Evolutionary conservation across 768 basidiomycete species (phyloP).

Genomic region (Mycena capillaripes): DNA sequence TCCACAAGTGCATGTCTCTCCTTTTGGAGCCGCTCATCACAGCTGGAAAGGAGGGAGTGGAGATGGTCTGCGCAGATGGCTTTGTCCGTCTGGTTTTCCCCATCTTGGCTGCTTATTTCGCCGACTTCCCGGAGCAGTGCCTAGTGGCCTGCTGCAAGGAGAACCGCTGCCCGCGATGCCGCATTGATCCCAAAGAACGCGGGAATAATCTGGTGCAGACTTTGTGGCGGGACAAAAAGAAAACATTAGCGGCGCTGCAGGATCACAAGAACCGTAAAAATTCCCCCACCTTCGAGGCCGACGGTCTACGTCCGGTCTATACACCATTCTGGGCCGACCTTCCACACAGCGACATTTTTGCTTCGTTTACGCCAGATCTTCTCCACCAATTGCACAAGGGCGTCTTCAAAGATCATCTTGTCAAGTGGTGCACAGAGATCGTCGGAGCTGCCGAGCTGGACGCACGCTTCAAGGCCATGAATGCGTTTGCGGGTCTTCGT

Average conservation of each 20-base stretch:
- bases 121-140: slow-evolving; percentile 41
- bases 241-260: not conserved
- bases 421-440: not conserved
- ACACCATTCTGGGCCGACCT: not conserved
- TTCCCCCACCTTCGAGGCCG: not conserved
- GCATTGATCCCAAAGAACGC: not conserved
- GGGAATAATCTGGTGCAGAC: not conserved
- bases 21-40: slow-evolving; percentile 38
- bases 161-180: not conserved
- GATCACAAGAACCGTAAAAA: not conserved
- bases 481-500: not conserved
- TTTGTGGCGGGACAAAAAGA: not conserved
- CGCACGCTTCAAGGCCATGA: slow-evolving; percentile 3
- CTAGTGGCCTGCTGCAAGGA: slow-evolving; percentile 32
- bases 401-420: slow-evolving; percentile 1
- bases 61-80: not conserved
- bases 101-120: not conserved
- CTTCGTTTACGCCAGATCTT: not conserved
- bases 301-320: not conserved
- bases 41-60: slow-evolving; percentile 36
- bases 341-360: not conserved
- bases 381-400: slow-evolving; percentile 1
- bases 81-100: not conserved
- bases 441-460: not conserved
- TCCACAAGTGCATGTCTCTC: slow-evolving; percentile 47